These are phyloP conservation scores for Chamaecrista fasciculata DNA, from an alignment of 306 rosid species.

Conservation along the genomic window DNA sequence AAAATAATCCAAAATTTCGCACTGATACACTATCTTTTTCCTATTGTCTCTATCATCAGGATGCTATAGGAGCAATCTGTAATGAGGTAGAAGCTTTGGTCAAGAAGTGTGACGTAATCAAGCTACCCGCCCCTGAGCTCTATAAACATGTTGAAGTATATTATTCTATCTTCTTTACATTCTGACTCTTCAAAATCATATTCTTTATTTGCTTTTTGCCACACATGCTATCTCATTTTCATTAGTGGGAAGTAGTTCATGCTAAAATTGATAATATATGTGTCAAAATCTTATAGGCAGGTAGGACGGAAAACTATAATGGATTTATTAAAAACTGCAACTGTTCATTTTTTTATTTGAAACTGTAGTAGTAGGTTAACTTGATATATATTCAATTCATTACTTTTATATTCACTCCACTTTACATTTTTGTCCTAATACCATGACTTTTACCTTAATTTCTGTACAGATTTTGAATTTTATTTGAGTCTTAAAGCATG, in stretches of 20 bases:
- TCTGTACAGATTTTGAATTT: too few species aligned
- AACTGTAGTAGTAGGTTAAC: not conserved
- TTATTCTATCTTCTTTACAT: constrained; percentile 14
- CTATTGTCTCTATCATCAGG: constrained; percentile 54
- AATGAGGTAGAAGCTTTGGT: constrained; percentile 83
- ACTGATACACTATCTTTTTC: constrained; percentile 24
- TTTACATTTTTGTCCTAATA: too few species aligned
- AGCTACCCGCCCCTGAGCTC: constrained; percentile 87
- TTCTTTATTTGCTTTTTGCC: not conserved
- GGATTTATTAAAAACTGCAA: too few species aligned
- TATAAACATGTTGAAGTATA: constrained; percentile 81
- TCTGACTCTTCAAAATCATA: not conserved
- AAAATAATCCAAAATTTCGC: constrained; percentile 6
- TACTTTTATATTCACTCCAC: too few species aligned
- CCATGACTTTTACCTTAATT: too few species aligned
- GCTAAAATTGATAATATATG: not conserved
- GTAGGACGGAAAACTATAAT: too few species aligned
- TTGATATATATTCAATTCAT: not conserved
- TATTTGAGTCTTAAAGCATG: too few species aligned
- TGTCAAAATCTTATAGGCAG: not conserved
- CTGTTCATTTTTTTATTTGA: not conserved
- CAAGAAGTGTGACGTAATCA: constrained; percentile 82
- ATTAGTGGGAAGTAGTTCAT: not conserved
- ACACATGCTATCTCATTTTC: not conserved
- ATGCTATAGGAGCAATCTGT: constrained; percentile 85